phyloP scores from a whole-genome alignment of 345 rosid species.

The Conringia planisiliqua region DNA sequence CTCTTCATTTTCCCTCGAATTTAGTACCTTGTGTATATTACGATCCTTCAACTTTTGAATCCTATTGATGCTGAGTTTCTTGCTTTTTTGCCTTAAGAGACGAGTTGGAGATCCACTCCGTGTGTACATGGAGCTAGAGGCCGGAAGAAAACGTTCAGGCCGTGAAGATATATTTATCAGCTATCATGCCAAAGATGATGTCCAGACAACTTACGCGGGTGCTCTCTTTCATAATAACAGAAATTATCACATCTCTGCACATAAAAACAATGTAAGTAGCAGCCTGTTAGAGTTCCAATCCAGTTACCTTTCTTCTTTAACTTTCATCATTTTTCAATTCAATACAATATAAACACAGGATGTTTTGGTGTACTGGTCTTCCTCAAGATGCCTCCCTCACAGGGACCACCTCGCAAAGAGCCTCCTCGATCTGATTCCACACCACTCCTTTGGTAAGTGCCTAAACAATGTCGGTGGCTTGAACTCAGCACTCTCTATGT shows the following conservation, averaged over 20 bases:
- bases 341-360: slow-evolving; percentile 34
- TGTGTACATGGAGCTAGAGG: slow-evolving; percentile 93
- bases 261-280: slow-evolving; percentile 60
- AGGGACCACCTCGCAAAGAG: slow-evolving; percentile 66
- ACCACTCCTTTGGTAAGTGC: slow-evolving; percentile 94
- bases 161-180: slow-evolving; percentile 80
- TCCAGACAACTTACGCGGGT: slow-evolving; percentile 88
- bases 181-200: slow-evolving; percentile 85
- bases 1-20: neutral
- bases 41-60: neutral
- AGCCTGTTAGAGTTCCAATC: neutral
- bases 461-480: slow-evolving; percentile 79
- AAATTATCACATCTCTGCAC: slow-evolving; percentile 64
- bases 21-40: neutral
- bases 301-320: neutral
- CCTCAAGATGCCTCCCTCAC: slow-evolving; percentile 78
- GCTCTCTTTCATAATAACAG: slow-evolving; percentile 85
- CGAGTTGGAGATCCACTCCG: slow-evolving; percentile 79
- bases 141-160: slow-evolving; percentile 82
- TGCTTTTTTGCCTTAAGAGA: slow-evolving; percentile 49
- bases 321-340: neutral
- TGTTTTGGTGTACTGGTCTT: slow-evolving; percentile 84
- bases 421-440: slow-evolving; percentile 62
- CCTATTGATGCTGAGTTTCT: neutral
- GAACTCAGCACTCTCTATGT: slow-evolving; percentile 67